Evolutionary conservation across 805 yeast genomes (phyloP).

Genomic region (Saccharomycopsis sp.): DNA sequence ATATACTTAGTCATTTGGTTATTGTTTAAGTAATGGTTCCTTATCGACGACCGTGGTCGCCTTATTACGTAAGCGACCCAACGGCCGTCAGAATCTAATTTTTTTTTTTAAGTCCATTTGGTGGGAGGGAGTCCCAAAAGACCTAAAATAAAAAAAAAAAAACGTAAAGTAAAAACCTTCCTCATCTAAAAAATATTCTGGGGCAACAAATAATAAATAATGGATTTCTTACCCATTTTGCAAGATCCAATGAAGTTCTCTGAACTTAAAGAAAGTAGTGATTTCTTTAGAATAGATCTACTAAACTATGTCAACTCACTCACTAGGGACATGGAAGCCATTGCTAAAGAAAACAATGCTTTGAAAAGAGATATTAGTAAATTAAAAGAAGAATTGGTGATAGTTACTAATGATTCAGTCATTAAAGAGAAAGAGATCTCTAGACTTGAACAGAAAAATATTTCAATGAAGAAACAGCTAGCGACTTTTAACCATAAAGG

Average conservation of each 20-base stretch:
- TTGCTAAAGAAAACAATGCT: constrained; percentile 8
- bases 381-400: constrained; percentile 19
- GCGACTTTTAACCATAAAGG: constrained; percentile 12
- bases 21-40: no score
- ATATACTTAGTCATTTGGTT: no score
- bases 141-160: no score
- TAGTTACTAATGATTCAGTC: constrained; percentile 16
- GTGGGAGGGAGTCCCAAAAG: no score
- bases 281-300: constrained; percentile 19
- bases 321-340: constrained; percentile 11
- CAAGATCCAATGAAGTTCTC: constrained; percentile 18
- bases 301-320: constrained; percentile 18
- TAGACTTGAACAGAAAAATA: constrained; percentile 12
- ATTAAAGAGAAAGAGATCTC: constrained; percentile 18
- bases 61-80: no score
- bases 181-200: no score
- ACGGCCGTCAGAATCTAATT: no score
- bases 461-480: constrained; percentile 12
- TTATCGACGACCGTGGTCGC: no score
- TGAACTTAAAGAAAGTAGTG: constrained; percentile 8
- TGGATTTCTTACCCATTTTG: constrained; percentile 17
- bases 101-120: no score
- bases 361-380: constrained; percentile 12
- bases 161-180: no score
- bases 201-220: no score